Evolutionary conservation across 345 rosid species (phyloP), one percentile per base, ranked within the genome.

Genomic region (Acer negundo): DNA sequence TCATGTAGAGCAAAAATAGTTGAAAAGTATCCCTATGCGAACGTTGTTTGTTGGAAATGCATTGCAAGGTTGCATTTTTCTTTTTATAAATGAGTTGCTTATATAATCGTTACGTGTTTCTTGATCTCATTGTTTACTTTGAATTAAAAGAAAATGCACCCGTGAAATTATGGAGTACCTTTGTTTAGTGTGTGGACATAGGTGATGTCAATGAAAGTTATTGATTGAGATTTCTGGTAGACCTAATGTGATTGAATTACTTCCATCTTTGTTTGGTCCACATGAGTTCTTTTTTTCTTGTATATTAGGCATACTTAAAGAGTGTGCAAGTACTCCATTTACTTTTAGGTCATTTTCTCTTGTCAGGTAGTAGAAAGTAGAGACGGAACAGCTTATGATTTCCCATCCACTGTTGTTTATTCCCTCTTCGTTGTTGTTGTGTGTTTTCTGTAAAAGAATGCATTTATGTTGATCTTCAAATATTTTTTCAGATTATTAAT

Each of bases 401-500:
- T 68, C 17, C 31, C 10, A 12, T 20, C 22, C 19, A 68, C 22
- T 20, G 28, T 42, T 68, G 13, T 17, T 53, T 49, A 5, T 31
- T 46, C 23, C 16, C 19, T 13, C 11, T 6, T 46, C 2, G 31
- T 28, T 28, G 31, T 70, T 16, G 58, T 16, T 53, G 26, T 71
- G 46, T 23, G 6, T 2, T 49, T 49, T 26, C 75, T 38, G 10
- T n/a, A 24, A 16, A 68, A 42, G 51, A 24, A 46, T 42, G 55
- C 11, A 13, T 6, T 42, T 61, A 59, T 42, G 7, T 47, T 3
- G 13, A 22, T 73, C 40, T 66, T 82, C 11, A 44, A n/a, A 40
- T 20, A 51, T 24, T 42, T 12, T 76, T 82, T 78, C 93, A 96
- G 98, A 86, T 96, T 76, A 83, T 94, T 77, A 90, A 94, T 49